These are phyloP conservation scores for Plenodomus lindquistii DNA, from an alignment of 2,329 filamentous ascomycete species.

Conservation along the genomic window DNA sequence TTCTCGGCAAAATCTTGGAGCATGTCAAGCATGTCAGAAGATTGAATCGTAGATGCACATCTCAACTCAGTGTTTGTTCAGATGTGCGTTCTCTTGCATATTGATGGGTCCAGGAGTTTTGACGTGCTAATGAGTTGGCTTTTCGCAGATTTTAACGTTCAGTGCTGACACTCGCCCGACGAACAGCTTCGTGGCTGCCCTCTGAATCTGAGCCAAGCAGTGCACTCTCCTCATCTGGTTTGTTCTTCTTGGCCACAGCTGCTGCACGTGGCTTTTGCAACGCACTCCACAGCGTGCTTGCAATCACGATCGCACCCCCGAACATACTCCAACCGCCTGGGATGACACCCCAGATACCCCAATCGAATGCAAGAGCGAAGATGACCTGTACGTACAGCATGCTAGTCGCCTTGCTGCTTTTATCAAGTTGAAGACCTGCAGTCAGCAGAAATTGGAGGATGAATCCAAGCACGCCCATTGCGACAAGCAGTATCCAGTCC, in stretches of 20 bases:
- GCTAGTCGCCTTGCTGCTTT: slow-evolving; percentile 60
- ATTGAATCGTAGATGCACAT: too few species aligned
- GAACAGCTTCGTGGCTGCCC: not conserved
- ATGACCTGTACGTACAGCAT: slow-evolving; percentile 70
- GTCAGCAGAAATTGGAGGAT: slow-evolving; percentile 81
- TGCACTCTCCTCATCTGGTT: slow-evolving; percentile 11
- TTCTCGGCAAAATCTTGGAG: too few species aligned
- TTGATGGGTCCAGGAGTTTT: too few species aligned
- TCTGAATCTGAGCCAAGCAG: slow-evolving; percentile 4
- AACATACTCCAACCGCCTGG: slow-evolving; percentile 14
- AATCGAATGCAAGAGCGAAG: slow-evolving; percentile 65
- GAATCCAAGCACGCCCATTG: slow-evolving; percentile 73
- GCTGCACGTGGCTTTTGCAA: slow-evolving; percentile 8
- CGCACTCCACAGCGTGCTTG: slow-evolving; percentile 11
- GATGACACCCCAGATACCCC: slow-evolving; percentile 53
- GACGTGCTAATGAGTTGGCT: too few species aligned
- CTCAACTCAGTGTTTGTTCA: too few species aligned
- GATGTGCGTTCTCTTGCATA: too few species aligned
- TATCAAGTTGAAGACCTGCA: slow-evolving; percentile 69
- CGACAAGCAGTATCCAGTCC: slow-evolving; percentile 67
- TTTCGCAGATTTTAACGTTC: not conserved
- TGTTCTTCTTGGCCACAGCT: slow-evolving; percentile 1
- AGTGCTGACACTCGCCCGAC: slow-evolving; percentile 5
- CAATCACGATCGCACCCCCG: slow-evolving; percentile 10
- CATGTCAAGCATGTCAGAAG: too few species aligned